Conservation (phyloP, 2,329 filamentous ascomycete genomes). For the Hymenoscyphus occultus region DNA sequence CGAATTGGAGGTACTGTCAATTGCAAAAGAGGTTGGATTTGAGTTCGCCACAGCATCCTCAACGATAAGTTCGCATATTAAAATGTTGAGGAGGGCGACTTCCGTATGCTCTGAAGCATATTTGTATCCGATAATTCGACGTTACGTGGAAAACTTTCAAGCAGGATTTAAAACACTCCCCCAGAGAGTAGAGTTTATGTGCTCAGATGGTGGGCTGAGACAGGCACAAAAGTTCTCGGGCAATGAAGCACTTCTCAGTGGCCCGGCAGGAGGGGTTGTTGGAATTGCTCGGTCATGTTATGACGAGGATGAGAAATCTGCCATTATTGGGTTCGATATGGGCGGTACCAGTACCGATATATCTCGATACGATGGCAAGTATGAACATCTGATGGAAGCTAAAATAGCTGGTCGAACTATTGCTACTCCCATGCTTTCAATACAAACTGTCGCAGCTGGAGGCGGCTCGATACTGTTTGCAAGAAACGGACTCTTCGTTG, state of each 20-base stretch:
- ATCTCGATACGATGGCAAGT: constrained; percentile 74
- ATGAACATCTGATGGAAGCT: constrained; percentile 92
- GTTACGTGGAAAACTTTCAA: constrained; percentile 73
- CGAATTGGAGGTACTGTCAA: constrained; percentile 70
- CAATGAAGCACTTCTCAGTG: constrained; percentile 77
- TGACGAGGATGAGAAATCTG: constrained; percentile 75
- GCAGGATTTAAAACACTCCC: constrained; percentile 66
- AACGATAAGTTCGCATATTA: constrained; percentile 68
- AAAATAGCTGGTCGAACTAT: constrained; percentile 93
- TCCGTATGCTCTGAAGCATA: constrained; percentile 75
- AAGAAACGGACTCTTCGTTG: constrained; percentile 84
- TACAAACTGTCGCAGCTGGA: constrained; percentile 79
- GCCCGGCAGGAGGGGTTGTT: constrained; percentile 89
- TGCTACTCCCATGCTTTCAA: constrained; percentile 87
- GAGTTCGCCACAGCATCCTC: constrained; percentile 68
- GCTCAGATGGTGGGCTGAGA: constrained; percentile 61
- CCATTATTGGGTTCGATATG: constrained; percentile 96
- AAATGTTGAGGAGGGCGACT: constrained; percentile 65
- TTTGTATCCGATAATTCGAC: constrained; percentile 66
- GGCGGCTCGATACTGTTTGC: constrained; percentile 84
- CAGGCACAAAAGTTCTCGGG: constrained; percentile 79
- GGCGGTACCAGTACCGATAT: constrained; percentile 83
- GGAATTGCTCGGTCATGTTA: constrained; percentile 91
- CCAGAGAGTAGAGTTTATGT: constrained; percentile 89
- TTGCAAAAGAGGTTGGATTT: constrained; percentile 80